Evolutionary conservation across 1,284 basidiomycete species (phyloP).

Genomic region (Anthracocystis panici-leucophaei): DNA sequence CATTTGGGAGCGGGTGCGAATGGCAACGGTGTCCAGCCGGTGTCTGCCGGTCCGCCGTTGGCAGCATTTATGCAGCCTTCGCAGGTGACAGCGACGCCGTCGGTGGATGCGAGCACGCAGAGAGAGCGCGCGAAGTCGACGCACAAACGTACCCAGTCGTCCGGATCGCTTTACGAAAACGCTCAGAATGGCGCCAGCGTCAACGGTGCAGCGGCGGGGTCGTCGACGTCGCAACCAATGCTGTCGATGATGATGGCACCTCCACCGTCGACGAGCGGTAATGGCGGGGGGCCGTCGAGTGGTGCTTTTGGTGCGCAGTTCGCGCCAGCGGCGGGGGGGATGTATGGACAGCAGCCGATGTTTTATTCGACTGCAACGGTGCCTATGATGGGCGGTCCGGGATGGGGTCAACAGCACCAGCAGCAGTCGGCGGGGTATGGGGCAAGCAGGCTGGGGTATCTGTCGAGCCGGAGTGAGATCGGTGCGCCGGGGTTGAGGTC

Average conservation of each 20-base stretch:
- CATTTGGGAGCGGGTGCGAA: conserved; percentile 27
- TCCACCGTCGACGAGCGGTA: conserved; percentile 15
- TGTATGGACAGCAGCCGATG: conserved; percentile 14
- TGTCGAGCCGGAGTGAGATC: conserved; percentile 24
- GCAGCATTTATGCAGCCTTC: conserved; percentile 49
- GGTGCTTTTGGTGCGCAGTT: conserved; percentile 10
- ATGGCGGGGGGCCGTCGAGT: not conserved
- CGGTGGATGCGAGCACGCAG: conserved; percentile 1
- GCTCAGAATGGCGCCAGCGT: not conserved
- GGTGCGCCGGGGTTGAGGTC: conserved; percentile 19
- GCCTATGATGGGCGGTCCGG: conserved; percentile 8
- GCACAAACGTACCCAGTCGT: conserved; percentile 22
- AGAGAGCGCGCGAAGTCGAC: not conserved
- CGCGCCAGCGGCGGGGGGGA: not conserved
- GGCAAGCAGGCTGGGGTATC: conserved; percentile 10
- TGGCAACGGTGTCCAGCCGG: conserved; percentile 15
- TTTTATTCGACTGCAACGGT: conserved; percentile 10
- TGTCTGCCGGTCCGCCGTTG: conserved; percentile 20
- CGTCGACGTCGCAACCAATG: conserved; percentile 31
- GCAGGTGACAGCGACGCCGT: not conserved
- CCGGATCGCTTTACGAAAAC: conserved; percentile 18
- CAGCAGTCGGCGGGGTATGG: conserved; percentile 1
- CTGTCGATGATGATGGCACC: conserved; percentile 55
- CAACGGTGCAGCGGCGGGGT: not conserved
- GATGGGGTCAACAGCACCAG: conserved; percentile 3